Conservation (phyloP, 2,329 filamentous ascomycete genomes). For the Cladosporium sp. region DNA sequence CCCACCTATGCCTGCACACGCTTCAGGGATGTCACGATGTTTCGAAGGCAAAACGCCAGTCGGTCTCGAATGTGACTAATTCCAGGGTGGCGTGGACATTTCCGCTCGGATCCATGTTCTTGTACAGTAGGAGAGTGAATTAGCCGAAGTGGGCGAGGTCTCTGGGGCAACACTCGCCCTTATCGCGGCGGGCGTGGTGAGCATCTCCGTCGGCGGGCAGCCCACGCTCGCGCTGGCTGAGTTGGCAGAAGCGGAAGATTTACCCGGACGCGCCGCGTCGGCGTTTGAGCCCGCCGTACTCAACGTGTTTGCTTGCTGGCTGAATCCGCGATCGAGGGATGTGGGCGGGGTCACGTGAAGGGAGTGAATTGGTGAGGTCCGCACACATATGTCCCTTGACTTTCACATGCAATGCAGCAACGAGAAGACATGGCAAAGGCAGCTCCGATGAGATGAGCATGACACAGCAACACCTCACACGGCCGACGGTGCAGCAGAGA, state of each 20-base stretch:
- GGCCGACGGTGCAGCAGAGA: background rate
- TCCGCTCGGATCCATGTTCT: too few relatives aligned
- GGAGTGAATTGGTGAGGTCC: background rate
- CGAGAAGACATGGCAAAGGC: background rate
- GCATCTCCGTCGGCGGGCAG: background rate
- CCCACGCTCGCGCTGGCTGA: background rate
- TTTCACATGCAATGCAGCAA: too few relatives aligned
- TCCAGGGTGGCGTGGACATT: too few relatives aligned
- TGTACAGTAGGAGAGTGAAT: too few relatives aligned
- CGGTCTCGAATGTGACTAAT: conserved; percentile 1
- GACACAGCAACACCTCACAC: background rate
- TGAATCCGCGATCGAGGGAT: background rate
- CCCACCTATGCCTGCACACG: too few relatives aligned
- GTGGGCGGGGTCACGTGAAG: background rate
- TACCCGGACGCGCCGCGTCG: conserved; percentile 4
- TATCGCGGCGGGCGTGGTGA: background rate
- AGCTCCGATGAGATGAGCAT: conserved; percentile 1
- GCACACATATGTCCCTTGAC: background rate
- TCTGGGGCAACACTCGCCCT: conserved; percentile 7
- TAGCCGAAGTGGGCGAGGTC: background rate
- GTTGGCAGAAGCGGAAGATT: conserved; percentile 7
- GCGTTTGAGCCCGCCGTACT: background rate
- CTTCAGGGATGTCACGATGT: too few relatives aligned
- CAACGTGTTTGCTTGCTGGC: conserved; percentile 5
- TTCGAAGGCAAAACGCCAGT: background rate